Evolutionary conservation across 2,329 filamentous ascomycete species (phyloP), one percentile per base, ranked within the genome.

Genomic region (Neophaeococcomyces mojaviensis): DNA sequence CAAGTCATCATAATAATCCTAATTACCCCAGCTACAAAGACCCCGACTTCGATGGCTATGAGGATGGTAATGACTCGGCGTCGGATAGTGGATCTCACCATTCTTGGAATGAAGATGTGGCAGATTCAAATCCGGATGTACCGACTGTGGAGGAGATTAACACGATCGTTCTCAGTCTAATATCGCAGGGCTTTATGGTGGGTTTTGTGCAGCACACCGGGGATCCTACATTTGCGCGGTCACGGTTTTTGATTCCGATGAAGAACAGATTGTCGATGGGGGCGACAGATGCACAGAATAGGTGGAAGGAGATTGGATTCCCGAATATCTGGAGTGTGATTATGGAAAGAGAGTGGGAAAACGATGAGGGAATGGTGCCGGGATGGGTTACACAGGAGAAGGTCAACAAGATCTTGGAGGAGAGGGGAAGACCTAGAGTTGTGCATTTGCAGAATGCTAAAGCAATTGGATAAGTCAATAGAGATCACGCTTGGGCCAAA

Each of bases 171-270:
- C 79, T 85, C 0, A 82, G 82, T 9, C 74, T 96, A 10, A 77
- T 94, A 16, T 79, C 84, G 40, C 86, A 94, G 64, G 86, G 85
- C 1, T 70, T 95, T 19, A 72, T 96, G 61, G 81, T 83, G 55
- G 90, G 89, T 1, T 96, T 89, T 59, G 76, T 96, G 22, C 86
- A 85, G 13, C 87, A 94, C 58, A 77, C 77, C 20, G 26, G 26
- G n/a, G 80, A 82, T 59, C 41, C 41, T 3, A 33, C 35, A 15
- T 15, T 44, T 12, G n/a, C 36, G 9, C 31, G 36, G 22, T 76
- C 77, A 35, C 81, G 85, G 39, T 88, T 96, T 59, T 88, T 88
- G 10, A 86, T 96, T 35, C 79, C 84, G 43, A 88, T 89, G 2
- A 81, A 85, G 19, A 61, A 63, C 34, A 41, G 61, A 19, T 62